Conservation (phyloP, 176 grass and related monocot species). For the Juncus effusus region DNA sequence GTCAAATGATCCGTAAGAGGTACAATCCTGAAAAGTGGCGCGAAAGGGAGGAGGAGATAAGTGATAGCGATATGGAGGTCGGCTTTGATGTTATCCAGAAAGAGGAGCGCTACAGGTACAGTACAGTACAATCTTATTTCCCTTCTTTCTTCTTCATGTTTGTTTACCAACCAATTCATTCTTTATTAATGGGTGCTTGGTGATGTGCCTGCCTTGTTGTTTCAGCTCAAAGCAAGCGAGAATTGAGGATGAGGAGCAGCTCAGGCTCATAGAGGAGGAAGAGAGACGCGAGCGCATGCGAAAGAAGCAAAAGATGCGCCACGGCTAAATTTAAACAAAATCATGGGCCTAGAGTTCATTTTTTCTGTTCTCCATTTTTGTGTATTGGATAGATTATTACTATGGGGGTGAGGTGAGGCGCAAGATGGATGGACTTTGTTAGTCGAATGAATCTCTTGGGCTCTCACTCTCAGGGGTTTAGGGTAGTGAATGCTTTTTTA, state of each 20-base stretch:
- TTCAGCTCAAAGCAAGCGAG: constrained; percentile 57
- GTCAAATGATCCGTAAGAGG: constrained; percentile 40
- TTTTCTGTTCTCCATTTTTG: background rate
- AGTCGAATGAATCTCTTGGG: background rate
- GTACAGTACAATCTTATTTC: background rate
- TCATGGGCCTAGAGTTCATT: background rate
- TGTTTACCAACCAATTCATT: constrained; percentile 9
- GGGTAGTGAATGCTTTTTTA: too few species aligned
- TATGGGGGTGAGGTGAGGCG: background rate
- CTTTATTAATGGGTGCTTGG: background rate
- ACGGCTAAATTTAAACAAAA: constrained; percentile 11
- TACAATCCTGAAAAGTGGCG: constrained; percentile 53
- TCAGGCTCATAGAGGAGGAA: constrained; percentile 60
- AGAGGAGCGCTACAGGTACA: constrained; percentile 76
- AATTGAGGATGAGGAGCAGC: constrained; percentile 65
- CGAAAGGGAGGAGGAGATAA: constrained; percentile 43
- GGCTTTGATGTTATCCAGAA: constrained; percentile 61
- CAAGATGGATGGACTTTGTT: background rate
- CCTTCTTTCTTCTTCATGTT: background rate
- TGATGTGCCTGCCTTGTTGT: background rate
- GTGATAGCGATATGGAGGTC: constrained; percentile 67
- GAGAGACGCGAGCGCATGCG: constrained; percentile 28
- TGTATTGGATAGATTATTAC: background rate
- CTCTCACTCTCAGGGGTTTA: too few species aligned
- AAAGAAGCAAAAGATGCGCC: constrained; percentile 44